Conservation (phyloP, 345 rosid species). For the Eucalyptus sp. region DNA sequence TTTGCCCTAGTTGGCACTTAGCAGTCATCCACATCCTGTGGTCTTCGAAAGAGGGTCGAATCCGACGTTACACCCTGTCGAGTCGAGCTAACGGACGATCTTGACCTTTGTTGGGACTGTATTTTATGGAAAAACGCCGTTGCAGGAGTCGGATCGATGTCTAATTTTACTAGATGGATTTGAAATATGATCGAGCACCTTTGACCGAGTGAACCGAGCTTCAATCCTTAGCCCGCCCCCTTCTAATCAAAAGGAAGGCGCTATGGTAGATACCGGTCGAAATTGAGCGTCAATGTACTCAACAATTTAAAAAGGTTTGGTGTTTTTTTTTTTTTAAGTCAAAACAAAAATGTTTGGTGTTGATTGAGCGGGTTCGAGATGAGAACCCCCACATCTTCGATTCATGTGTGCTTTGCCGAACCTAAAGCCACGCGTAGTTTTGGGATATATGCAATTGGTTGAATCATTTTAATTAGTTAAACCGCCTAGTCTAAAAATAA, state of each 20-base stretch:
- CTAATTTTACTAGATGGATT: neutral
- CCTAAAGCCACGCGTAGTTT: neutral
- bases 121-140: fast-evolving
- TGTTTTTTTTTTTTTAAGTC: no score
- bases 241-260: neutral
- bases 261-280: fast-evolving
- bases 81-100: neutral
- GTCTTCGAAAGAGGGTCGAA: no score
- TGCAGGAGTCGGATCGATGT: fast-evolving
- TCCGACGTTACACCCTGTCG: no score
- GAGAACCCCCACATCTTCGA: neutral
- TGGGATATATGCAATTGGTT: neutral
- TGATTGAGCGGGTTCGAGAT: fast-evolving
- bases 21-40: no score
- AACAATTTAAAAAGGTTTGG: no score
- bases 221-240: fast-evolving
- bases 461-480: neutral
- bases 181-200: neutral
- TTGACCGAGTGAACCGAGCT: neutral
- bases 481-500: neutral
- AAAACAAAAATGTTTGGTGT: neutral
- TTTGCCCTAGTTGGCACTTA: no score
- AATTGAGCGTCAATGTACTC: fast-evolving
- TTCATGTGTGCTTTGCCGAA: neutral
- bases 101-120: neutral